A percentile compares a stretch with the other conserved stretches of the same genome.
Conservation (phyloP, 73 alveolate genomes). For the Durusdinium trenchii region DNA sequence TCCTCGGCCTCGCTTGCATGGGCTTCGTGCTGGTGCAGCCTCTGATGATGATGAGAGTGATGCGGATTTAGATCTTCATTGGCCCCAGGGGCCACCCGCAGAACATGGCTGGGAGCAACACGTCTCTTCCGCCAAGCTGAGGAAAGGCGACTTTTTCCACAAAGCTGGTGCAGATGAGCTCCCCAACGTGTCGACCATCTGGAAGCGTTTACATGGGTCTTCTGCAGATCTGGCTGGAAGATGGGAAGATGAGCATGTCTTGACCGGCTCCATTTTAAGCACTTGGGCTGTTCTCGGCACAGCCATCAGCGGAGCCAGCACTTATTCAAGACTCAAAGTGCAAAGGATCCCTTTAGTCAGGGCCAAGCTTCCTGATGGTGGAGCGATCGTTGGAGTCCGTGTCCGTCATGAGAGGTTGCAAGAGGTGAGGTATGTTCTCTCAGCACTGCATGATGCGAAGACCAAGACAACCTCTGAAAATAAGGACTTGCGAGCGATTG, state of each 20-base stretch:
- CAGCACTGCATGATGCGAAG: slow-evolving; percentile 49
- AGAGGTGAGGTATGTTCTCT: slow-evolving; percentile 76
- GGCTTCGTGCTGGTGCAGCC: slow-evolving; percentile 48
- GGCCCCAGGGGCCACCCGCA: slow-evolving; percentile 94
- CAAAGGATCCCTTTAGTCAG: slow-evolving; percentile 74
- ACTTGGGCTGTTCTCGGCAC: slow-evolving; percentile 94
- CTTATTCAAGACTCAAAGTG: not conserved
- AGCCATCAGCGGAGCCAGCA: slow-evolving; percentile 61
- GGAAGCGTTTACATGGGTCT: slow-evolving; percentile 18
- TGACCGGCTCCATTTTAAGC: slow-evolving; percentile 70
- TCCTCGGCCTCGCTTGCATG: slow-evolving; percentile 59
- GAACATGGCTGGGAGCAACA: slow-evolving; percentile 20
- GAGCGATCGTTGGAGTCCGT: slow-evolving; percentile 76
- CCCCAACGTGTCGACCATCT: not conserved
- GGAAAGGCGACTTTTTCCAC: slow-evolving; percentile 42
- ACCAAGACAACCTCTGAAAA: not conserved
- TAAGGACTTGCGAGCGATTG: not conserved
- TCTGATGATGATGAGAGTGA: slow-evolving; percentile 61
- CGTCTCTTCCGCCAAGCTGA: slow-evolving; percentile 26
- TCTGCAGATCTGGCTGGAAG: not conserved
- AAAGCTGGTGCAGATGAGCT: slow-evolving; percentile 1
- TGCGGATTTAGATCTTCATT: slow-evolving; percentile 64
- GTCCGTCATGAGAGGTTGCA: slow-evolving; percentile 74
- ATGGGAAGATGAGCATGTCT: slow-evolving; percentile 89
- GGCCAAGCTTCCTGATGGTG: slow-evolving; percentile 74